These are phyloP conservation scores for Aspergillus indologenus DNA, from an alignment of 495 filamentous ascomycete species.

Conservation along the genomic window DNA sequence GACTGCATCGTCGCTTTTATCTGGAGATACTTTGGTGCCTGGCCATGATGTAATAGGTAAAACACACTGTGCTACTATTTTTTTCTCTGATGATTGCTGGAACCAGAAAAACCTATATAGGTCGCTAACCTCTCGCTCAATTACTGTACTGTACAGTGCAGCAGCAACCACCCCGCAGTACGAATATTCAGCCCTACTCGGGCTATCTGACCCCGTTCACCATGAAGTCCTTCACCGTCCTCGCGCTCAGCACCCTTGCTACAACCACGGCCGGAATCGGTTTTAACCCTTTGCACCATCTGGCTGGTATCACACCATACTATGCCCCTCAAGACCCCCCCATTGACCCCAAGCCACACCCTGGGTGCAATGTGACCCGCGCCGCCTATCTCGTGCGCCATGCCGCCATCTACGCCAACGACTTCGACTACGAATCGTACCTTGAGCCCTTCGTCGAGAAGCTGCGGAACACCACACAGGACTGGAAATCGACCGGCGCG, in stretches of 20 bases:
- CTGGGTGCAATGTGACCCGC: constrained; percentile 22
- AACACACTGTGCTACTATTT: neutral
- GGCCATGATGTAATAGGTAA: neutral
- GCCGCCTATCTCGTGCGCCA: constrained; percentile 26
- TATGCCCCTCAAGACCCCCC: constrained; percentile 19
- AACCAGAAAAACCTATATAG: neutral
- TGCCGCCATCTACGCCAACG: constrained; percentile 29
- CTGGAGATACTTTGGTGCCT: neutral
- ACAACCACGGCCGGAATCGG: constrained; percentile 17
- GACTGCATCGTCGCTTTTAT: neutral
- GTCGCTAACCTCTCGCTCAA: neutral
- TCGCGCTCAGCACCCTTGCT: neutral
- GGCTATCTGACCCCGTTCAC: neutral
- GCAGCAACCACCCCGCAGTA: neutral
- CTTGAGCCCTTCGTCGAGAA: constrained; percentile 24
- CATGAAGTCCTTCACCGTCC: constrained; percentile 3
- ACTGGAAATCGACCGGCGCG: constrained; percentile 12
- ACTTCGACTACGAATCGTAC: constrained; percentile 26
- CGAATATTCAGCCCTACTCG: neutral
- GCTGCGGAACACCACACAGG: constrained; percentile 17
- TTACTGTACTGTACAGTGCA: neutral
- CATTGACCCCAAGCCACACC: constrained; percentile 13
- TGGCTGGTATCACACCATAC: constrained; percentile 18
- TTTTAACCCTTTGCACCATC: constrained; percentile 23
- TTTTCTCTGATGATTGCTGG: neutral